Percentiles rank a stretch among this genome's conserved stretches.
phyloP scores from a whole-genome alignment of 208 protist genomes.

The Chromosphaera perkinsii region DNA sequence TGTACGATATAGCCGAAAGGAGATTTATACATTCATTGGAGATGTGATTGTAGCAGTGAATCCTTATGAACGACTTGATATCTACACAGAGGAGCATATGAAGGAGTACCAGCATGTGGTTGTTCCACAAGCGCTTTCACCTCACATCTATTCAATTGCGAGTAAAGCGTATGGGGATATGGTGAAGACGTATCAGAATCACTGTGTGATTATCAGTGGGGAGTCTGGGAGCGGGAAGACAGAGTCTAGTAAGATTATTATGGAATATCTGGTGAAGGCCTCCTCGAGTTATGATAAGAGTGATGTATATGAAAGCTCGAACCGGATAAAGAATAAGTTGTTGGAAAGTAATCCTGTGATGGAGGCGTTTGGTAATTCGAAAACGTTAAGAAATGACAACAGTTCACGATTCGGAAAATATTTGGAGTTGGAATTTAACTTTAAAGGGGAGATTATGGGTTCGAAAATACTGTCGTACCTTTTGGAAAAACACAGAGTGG shows the following conservation, averaged over 20 bases:
- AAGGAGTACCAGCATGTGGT: conserved; percentile 32
- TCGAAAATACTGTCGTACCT: conserved; percentile 30
- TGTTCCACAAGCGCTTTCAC: conserved; percentile 54
- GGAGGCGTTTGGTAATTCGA: conserved; percentile 60
- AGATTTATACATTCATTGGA: conserved; percentile 10
- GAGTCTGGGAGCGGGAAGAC: conserved; percentile 92
- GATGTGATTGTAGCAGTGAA: conserved; percentile 21
- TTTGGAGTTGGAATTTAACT: conserved; percentile 40
- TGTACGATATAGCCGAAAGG: too few relatives aligned
- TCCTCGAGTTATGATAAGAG: background rate
- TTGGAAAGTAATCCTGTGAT: conserved; percentile 56
- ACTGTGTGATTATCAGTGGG: conserved; percentile 87
- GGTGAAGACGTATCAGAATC: conserved; percentile 74
- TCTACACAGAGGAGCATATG: conserved; percentile 17
- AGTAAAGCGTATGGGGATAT: conserved; percentile 74
- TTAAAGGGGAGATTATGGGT: conserved; percentile 20
- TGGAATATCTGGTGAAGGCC: conserved; percentile 18
- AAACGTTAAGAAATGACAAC: conserved; percentile 58
- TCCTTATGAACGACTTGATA: conserved; percentile 20
- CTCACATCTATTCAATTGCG: conserved; percentile 82
- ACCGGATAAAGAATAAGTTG: conserved; percentile 50
- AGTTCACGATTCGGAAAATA: conserved; percentile 53
- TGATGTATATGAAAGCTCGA: conserved; percentile 23
- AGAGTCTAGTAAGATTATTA: conserved; percentile 61
- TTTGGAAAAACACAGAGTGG: conserved; percentile 42